These are phyloP conservation scores for Trypanosoma caninum DNA, from an alignment of 208 protist genomes.

Conservation along the genomic window DNA sequence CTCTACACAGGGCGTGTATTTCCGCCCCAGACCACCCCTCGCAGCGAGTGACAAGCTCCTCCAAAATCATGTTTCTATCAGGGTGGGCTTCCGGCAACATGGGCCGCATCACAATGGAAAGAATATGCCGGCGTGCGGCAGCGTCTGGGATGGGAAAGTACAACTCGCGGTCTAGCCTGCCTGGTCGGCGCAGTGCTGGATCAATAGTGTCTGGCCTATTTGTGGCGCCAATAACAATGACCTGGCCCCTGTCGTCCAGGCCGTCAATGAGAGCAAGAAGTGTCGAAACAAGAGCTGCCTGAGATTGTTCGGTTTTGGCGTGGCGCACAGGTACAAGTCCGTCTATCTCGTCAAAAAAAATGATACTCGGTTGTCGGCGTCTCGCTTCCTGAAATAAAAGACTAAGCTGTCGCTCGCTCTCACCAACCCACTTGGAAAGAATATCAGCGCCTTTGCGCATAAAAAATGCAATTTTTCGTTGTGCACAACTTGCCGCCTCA, in stretches of 20 bases:
- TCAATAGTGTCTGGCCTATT: constrained; percentile 96
- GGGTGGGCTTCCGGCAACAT: constrained; percentile 92
- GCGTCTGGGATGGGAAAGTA: constrained; percentile 75
- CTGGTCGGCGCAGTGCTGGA: constrained; percentile 93
- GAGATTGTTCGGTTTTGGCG: constrained; percentile 75
- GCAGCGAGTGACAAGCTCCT: constrained; percentile 73
- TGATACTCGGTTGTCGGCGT: constrained; percentile 94
- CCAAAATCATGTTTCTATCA: constrained; percentile 77
- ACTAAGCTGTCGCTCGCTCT: constrained; percentile 96
- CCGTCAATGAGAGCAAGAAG: constrained; percentile 96
- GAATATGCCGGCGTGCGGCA: constrained; percentile 77
- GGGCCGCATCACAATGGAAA: constrained; percentile 95
- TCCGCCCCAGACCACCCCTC: constrained; percentile 99
- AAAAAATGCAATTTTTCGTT: constrained; percentile 93
- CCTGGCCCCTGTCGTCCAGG: constrained; percentile 86
- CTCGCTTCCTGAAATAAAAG: constrained; percentile 97
- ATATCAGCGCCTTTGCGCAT: constrained; percentile 96
- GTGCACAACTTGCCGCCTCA: constrained; percentile 92
- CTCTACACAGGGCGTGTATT: constrained; percentile 98
- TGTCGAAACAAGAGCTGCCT: constrained; percentile 82
- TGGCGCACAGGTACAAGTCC: constrained; percentile 89
- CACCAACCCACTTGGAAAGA: constrained; percentile 98
- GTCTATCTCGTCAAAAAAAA: constrained; percentile 99
- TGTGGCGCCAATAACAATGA: constrained; percentile 95
- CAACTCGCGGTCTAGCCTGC: constrained; percentile 97